phyloP scores from a whole-genome alignment of 2,329 filamentous ascomycete genomes.

The Gremmenia infestans region DNA sequence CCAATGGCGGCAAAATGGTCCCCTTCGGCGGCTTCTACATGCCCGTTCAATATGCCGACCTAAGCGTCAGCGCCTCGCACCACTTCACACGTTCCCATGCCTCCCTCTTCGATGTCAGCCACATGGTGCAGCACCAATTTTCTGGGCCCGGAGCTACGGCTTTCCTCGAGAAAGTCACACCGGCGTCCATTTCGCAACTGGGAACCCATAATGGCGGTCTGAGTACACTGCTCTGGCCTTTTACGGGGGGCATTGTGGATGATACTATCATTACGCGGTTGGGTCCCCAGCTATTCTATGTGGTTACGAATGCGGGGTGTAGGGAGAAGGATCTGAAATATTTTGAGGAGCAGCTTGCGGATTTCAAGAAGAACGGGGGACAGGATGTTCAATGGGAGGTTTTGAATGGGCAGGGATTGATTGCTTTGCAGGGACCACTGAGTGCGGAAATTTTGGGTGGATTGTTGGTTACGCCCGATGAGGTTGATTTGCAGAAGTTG shows the following conservation, averaged over 20 bases:
- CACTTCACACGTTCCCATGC: slow-evolving; percentile 82
- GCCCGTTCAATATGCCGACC: slow-evolving; percentile 81
- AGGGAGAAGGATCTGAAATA: slow-evolving; percentile 83
- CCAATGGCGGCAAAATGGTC: slow-evolving; percentile 85
- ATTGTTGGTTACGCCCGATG: slow-evolving; percentile 48
- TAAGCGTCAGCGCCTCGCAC: slow-evolving; percentile 79
- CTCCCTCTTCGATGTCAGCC: slow-evolving; percentile 91
- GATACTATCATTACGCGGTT: slow-evolving; percentile 87
- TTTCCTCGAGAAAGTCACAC: slow-evolving; percentile 82
- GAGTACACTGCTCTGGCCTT: slow-evolving; percentile 74
- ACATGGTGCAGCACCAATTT: slow-evolving; percentile 92
- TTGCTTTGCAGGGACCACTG: slow-evolving; percentile 86
- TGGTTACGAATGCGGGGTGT: slow-evolving; percentile 93
- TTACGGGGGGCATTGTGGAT: slow-evolving; percentile 86
- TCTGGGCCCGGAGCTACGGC: slow-evolving; percentile 72
- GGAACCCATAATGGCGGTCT: slow-evolving; percentile 68
- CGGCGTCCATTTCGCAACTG: slow-evolving; percentile 63
- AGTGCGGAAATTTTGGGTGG: slow-evolving; percentile 64
- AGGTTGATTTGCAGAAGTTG: slow-evolving; percentile 56
- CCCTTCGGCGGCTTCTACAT: slow-evolving; percentile 92
- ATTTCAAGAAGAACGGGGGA: slow-evolving; percentile 50
- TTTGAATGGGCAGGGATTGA: slow-evolving; percentile 67
- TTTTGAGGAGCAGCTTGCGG: slow-evolving; percentile 62
- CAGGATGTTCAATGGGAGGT: slow-evolving; percentile 63
- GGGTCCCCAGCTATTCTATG: slow-evolving; percentile 72